These are phyloP conservation scores for Ophiocordyceps camponoti-floridani DNA, from an alignment of 2,329 filamentous ascomycete species.

Conservation along the genomic window DNA sequence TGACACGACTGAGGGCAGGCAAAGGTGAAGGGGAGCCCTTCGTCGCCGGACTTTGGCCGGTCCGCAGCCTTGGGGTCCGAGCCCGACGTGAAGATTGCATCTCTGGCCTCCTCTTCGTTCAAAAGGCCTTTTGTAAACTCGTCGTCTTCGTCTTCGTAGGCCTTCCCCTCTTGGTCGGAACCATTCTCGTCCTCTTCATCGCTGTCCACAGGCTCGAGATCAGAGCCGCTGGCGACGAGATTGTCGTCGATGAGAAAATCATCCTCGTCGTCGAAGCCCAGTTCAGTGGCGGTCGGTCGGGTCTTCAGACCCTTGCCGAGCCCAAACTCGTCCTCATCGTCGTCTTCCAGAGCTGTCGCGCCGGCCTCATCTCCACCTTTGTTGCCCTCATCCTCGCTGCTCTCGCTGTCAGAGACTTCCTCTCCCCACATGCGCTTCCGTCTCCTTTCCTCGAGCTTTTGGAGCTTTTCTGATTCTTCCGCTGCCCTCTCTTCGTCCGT, in stretches of 20 bases:
- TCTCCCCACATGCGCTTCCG: constrained; percentile 78
- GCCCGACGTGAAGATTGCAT: constrained; percentile 31
- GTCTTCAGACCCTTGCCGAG: constrained; percentile 40
- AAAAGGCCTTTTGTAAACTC: constrained; percentile 58
- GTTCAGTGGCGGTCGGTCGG: constrained; percentile 36
- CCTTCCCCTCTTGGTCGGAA: constrained; percentile 8
- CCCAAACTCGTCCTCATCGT: constrained; percentile 38
- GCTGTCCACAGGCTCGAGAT: constrained; percentile 38
- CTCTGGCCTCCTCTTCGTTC: constrained; percentile 35
- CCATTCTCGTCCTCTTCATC: constrained; percentile 19
- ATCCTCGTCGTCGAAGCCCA: constrained; percentile 82
- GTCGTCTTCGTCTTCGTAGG: constrained; percentile 33
- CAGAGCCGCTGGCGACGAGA: constrained; percentile 66
- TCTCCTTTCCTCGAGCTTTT: constrained; percentile 68
- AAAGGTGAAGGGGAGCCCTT: constrained; percentile 65
- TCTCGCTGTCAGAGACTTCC: constrained; percentile 47
- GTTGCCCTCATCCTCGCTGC: constrained; percentile 23
- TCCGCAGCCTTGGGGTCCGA: constrained; percentile 16
- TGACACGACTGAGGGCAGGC: constrained; percentile 63
- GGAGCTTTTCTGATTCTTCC: constrained; percentile 59
- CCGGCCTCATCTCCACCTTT: constrained; percentile 3
- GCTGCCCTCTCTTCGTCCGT: constrained; percentile 72
- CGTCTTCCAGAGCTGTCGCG: constrained; percentile 11
- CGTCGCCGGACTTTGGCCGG: constrained; percentile 23
- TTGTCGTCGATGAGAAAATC: constrained; percentile 86